A percentile compares a stretch with the other conserved stretches of the same genome.
Evolutionary conservation across 768 basidiomycete species (phyloP).

Genomic region (Calocybe indica): DNA sequence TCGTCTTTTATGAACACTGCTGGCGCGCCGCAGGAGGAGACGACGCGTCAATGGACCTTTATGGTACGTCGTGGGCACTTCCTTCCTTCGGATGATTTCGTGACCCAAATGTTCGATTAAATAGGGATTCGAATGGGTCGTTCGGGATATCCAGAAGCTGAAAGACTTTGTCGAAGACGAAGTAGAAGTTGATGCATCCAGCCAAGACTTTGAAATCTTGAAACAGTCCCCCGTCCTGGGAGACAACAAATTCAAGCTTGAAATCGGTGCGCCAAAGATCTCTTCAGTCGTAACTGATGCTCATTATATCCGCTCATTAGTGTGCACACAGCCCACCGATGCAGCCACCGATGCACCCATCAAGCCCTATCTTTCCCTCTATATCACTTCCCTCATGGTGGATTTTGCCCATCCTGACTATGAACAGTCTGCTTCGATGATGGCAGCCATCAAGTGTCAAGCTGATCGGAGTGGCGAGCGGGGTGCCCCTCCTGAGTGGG

Average conservation of each 20-base stretch:
- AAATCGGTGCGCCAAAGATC: conserved; percentile 42
- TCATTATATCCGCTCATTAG: too few relatives aligned
- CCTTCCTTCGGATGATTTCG: background rate
- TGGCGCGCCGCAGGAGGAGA: conserved; percentile 30
- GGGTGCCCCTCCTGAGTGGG: conserved; percentile 62
- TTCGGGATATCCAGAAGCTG: conserved; percentile 52
- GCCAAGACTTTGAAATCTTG: conserved; percentile 52
- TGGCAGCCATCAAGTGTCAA: conserved; percentile 66
- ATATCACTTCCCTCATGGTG: conserved; percentile 58
- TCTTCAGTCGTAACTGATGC: too few relatives aligned
- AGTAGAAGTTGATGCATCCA: conserved; percentile 22
- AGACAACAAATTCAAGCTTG: conserved; percentile 67
- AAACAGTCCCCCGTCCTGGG: conserved; percentile 62
- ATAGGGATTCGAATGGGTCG: conserved; percentile 71
- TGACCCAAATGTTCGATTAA: conserved; percentile 1
- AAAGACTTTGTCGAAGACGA: conserved; percentile 51
- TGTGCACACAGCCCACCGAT: conserved; percentile 17
- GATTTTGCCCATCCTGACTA: conserved; percentile 57
- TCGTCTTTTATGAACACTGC: conserved; percentile 19
- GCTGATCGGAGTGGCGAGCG: conserved; percentile 55
- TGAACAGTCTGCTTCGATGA: conserved; percentile 59
- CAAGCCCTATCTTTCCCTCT: conserved; percentile 50
- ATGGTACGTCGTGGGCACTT: conserved; percentile 31
- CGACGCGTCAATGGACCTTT: conserved; percentile 61
- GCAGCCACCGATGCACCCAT: conserved; percentile 16